phyloP scores from a whole-genome alignment of 495 filamentous ascomycete genomes.

The Arthonia radiata region DNA sequence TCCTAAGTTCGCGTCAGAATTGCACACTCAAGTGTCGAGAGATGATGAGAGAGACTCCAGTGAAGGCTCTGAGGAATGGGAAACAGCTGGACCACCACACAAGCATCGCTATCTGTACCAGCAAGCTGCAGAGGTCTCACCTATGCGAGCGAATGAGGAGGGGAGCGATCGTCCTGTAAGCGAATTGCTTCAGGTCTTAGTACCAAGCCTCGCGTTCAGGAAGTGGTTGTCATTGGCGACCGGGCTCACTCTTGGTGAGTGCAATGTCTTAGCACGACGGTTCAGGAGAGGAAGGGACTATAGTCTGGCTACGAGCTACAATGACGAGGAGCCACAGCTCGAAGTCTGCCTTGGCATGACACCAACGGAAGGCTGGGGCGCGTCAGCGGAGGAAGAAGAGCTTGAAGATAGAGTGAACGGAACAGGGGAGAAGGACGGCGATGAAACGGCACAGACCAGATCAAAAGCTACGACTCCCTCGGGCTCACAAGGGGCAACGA shows the following conservation, averaged over 20 bases:
- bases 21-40: slow-evolving; percentile 34
- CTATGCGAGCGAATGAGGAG: slow-evolving; percentile 5
- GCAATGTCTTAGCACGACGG: slow-evolving; percentile 44
- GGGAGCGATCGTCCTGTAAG: slow-evolving; percentile 26
- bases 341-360: slow-evolving; percentile 72
- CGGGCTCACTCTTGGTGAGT: slow-evolving; percentile 33
- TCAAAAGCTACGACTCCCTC: not conserved
- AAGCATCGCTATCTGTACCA: slow-evolving; percentile 85
- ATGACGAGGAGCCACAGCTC: slow-evolving; percentile 50
- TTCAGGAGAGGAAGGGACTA: slow-evolving; percentile 81
- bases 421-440: slow-evolving; percentile 1
- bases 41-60: slow-evolving; percentile 21
- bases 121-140: slow-evolving; percentile 16
- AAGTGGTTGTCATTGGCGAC: slow-evolving; percentile 75
- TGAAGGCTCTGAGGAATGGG: slow-evolving; percentile 29
- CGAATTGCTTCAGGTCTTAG: slow-evolving; percentile 45
- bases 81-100: slow-evolving; percentile 67
- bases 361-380: slow-evolving; percentile 59
- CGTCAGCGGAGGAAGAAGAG: slow-evolving; percentile 43
- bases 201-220: slow-evolving; percentile 68
- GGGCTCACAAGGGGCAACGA: too few species aligned
- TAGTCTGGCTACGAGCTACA: slow-evolving; percentile 66
- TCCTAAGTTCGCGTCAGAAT: slow-evolving; percentile 40
- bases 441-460: not conserved
- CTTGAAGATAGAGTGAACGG: slow-evolving; percentile 17